Evolutionary conservation across 148 eudicot genomes (phyloP), one percentile per base, ranked within the genome.

Genomic region (Fallopia convolvulus): DNA sequence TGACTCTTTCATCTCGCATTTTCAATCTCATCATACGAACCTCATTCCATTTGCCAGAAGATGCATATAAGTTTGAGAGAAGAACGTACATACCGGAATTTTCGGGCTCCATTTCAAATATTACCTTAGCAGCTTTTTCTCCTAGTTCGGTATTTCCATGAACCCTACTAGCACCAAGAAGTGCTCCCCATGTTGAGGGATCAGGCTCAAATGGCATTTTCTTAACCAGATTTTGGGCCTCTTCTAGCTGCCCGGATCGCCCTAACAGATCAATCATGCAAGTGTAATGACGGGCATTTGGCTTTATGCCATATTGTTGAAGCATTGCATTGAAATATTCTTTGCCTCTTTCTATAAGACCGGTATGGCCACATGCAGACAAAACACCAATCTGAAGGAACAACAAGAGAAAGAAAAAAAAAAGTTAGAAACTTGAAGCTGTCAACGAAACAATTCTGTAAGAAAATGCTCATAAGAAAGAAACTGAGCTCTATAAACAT

Each of bases 191-290:
- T 60, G 87, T 77, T 61, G 87, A 83, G 75, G 89, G 80, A 78
- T 86, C 87, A 20, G 89, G 87, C 68, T 80, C 79, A 82, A 86
- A 82, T 73, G 89, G 89, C 87, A 86, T 86, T 55, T 65, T 78
- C 41, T 65, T 70, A 61, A 86, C 76, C 55, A 86, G 65, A 49
- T 82, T 74, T 52, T 77, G 77, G 40, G 89, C 89, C 71, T 86
- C 89, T 36, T 82, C 75, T 53, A 86, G 83, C 55, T 50, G 81
- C 7, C 89, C 89, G 15, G 89, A 81, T 50, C 89, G 80, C 41
- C 89, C 84, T 26, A 86, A 74, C 44, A 86, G 85, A 82, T 86
- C 89, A 70, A 86, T 79, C 87, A 86, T 82, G 79, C 89, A 86
- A 26, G 85, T 78, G 49, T 84, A 86, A 78, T 86, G 89, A 21